A percentile compares a stretch with the other conserved stretches of the same genome.
phyloP scores from a whole-genome alignment of 2,329 filamentous ascomycete genomes.

The Epichloe baconii region DNA sequence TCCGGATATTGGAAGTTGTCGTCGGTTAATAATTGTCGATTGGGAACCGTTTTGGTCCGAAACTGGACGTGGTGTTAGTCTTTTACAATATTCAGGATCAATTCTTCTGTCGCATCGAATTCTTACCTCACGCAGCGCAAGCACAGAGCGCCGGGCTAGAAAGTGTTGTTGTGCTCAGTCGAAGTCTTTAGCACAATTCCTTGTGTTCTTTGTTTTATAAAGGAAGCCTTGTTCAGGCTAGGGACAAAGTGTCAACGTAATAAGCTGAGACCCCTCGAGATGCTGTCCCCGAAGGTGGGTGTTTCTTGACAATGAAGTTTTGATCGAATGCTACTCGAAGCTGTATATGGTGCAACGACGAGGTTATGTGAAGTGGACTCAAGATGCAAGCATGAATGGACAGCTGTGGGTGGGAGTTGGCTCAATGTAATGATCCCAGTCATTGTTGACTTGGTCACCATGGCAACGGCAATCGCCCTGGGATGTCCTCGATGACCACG shows the following conservation, averaged over 20 bases:
- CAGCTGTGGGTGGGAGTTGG: slow-evolving; percentile 10
- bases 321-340: slow-evolving; percentile 1
- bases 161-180: slow-evolving; percentile 35
- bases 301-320: slow-evolving; percentile 2
- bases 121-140: slow-evolving; percentile 73
- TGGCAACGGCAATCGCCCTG: slow-evolving; percentile 14
- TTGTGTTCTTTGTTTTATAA: slow-evolving; percentile 6
- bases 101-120: not conserved
- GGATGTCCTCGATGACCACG: not conserved
- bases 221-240: slow-evolving; percentile 22
- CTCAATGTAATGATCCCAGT: slow-evolving; percentile 12
- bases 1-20: slow-evolving; percentile 43
- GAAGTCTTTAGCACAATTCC: slow-evolving; percentile 20
- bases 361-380: slow-evolving; percentile 10
- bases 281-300: slow-evolving; percentile 8
- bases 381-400: slow-evolving; percentile 14
- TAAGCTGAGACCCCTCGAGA: slow-evolving; percentile 10
- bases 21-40: slow-evolving; percentile 37
- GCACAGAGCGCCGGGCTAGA: slow-evolving; percentile 64
- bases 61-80: slow-evolving; percentile 18
- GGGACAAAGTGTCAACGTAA: slow-evolving; percentile 7
- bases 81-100: not conserved
- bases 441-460: slow-evolving; percentile 22
- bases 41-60: slow-evolving; percentile 35
- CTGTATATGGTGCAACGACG: slow-evolving; percentile 6